Conservation (phyloP, 495 filamentous ascomycete species). For the Xylaria bambusicola region DNA sequence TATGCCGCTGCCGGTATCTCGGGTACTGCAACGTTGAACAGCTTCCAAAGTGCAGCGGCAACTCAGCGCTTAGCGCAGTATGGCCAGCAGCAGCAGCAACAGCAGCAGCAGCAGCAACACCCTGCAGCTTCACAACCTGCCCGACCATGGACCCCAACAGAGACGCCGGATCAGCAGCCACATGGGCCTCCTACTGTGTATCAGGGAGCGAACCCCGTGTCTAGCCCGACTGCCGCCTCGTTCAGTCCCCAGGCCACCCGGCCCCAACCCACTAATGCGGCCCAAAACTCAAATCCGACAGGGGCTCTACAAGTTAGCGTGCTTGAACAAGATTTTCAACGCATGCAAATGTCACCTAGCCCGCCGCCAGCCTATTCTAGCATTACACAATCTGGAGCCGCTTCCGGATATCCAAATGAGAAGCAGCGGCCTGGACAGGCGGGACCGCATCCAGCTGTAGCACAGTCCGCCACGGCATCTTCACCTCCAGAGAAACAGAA, state of each 20-base stretch:
- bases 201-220: conserved; percentile 68
- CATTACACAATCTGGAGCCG: conserved; percentile 56
- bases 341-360: conserved; percentile 79
- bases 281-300: conserved; percentile 22
- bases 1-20: conserved; percentile 89
- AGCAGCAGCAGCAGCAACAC: no score
- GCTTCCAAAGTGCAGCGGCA: conserved; percentile 78
- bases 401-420: conserved; percentile 71
- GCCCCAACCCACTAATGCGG: conserved; percentile 28
- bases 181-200: conserved; percentile 94
- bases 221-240: conserved; percentile 37
- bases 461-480: conserved; percentile 33
- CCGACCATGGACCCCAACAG: conserved; percentile 94
- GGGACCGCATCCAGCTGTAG: conserved; percentile 32
- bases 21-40: conserved; percentile 76
- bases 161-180: conserved; percentile 81
- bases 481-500: conserved; percentile 53
- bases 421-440: conserved; percentile 58
- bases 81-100: no score
- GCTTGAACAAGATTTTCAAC: conserved; percentile 83
- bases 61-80: conserved; percentile 79
- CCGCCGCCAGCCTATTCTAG: conserved; percentile 93
- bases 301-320: conserved; percentile 55
- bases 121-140: conserved; percentile 48
- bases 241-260: conserved; percentile 34